Evolutionary conservation across 306 rosid genomes (phyloP).

Genomic region (Lathyrus oleraceus): DNA sequence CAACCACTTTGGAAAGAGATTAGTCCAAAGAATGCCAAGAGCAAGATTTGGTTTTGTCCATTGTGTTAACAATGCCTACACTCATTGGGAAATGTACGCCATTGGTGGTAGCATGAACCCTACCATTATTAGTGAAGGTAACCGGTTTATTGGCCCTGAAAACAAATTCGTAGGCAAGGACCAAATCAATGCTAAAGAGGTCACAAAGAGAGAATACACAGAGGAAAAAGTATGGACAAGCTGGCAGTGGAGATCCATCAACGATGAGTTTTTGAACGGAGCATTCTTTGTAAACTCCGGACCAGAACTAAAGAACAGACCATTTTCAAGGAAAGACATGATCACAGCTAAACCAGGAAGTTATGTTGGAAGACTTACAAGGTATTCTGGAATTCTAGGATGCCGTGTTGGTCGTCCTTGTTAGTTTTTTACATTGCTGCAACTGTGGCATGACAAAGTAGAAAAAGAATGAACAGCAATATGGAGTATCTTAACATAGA

Average conservation of each 20-base stretch:
- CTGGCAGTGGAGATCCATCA: constrained; percentile 84
- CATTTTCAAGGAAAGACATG: constrained; percentile 44
- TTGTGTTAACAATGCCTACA: constrained; percentile 74
- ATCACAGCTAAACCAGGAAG: constrained; percentile 60
- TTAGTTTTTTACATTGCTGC: constrained; percentile 11
- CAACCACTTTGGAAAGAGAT: constrained; percentile 77
- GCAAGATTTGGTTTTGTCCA: constrained; percentile 70
- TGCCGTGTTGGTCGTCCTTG: constrained; percentile 56
- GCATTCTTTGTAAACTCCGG: constrained; percentile 65
- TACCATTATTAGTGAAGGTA: constrained; percentile 80
- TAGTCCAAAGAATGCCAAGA: constrained; percentile 81
- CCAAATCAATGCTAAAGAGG: not conserved
- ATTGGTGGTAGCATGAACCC: constrained; percentile 77
- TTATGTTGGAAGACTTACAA: constrained; percentile 49
- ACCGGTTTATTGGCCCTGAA: constrained; percentile 59
- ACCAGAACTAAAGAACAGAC: constrained; percentile 11
- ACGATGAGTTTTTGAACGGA: constrained; percentile 68
- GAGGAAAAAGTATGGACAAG: constrained; percentile 36
- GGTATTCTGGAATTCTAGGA: constrained; percentile 47
- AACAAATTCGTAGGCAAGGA: not conserved
- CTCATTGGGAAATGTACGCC: constrained; percentile 89
- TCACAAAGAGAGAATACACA: constrained; percentile 64
- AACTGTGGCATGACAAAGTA: not conserved
- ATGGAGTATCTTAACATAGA: no score
- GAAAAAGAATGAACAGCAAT: not conserved